phyloP scores from a whole-genome alignment of 495 filamentous ascomycete species.

The Xylaria cubensis region DNA sequence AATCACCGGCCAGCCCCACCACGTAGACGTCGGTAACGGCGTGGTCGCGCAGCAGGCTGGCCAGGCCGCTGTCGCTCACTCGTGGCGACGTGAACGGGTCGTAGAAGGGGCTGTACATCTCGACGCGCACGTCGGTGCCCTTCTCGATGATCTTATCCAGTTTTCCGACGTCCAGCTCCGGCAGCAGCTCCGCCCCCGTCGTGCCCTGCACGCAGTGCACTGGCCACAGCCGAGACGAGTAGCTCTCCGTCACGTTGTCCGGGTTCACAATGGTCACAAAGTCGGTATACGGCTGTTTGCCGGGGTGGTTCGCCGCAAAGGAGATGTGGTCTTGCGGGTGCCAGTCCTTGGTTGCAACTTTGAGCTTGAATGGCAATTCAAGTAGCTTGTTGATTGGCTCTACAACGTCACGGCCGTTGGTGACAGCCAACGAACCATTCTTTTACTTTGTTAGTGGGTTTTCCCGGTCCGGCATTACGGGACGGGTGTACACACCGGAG shows the following conservation, averaged over 20 bases:
- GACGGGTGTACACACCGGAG: conserved; percentile 66
- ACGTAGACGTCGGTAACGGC: conserved; percentile 80
- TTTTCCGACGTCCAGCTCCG: conserved; percentile 68
- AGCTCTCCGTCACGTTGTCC: conserved; percentile 64
- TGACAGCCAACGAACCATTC: conserved; percentile 83
- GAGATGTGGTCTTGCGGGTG: conserved; percentile 88
- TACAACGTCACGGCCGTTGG: conserved; percentile 70
- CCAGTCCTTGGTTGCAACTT: conserved; percentile 87
- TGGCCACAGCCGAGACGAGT: conserved; percentile 82
- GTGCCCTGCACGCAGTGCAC: conserved; percentile 83
- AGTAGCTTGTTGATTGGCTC: conserved; percentile 79
- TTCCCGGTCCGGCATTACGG: background rate
- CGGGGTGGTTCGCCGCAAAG: conserved; percentile 80
- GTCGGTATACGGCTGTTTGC: conserved; percentile 70
- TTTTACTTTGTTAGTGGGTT: conserved; percentile 41
- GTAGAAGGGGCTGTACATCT: conserved; percentile 93
- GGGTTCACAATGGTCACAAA: conserved; percentile 72
- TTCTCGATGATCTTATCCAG: conserved; percentile 77
- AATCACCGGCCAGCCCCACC: conserved; percentile 86
- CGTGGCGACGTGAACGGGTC: conserved; percentile 64
- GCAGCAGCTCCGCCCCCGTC: conserved; percentile 73
- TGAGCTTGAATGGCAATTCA: conserved; percentile 70
- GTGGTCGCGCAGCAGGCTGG: conserved; percentile 57
- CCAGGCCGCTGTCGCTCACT: conserved; percentile 68
- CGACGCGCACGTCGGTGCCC: conserved; percentile 72